phyloP scores from a whole-genome alignment of 345 rosid species.

The Conringia planisiliqua region DNA sequence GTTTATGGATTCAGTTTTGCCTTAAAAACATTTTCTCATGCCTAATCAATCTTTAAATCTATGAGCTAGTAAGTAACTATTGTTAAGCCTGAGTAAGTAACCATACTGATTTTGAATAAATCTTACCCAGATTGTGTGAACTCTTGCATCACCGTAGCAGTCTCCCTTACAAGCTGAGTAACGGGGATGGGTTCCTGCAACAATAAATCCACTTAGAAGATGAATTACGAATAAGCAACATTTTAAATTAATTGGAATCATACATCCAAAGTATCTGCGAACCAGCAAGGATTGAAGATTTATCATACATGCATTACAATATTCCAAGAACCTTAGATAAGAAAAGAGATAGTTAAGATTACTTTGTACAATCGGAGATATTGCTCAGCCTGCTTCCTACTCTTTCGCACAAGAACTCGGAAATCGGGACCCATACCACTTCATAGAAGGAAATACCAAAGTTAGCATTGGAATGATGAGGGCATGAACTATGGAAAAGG shows the following conservation, averaged over 20 bases:
- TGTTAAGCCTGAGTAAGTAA: neutral
- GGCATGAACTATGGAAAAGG: neutral
- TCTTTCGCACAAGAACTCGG: slow-evolving; percentile 89
- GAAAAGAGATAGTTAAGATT: neutral
- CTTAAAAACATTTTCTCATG: neutral
- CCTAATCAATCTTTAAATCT: neutral
- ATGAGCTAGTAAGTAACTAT: neutral
- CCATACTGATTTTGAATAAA: neutral
- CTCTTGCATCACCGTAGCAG: slow-evolving; percentile 98
- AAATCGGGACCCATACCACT: slow-evolving; percentile 99
- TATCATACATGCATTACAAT: neutral
- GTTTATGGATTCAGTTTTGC: neutral
- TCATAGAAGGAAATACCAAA: slow-evolving; percentile 20
- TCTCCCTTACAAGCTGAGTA: slow-evolving; percentile 93
- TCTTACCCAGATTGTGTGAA: slow-evolving; percentile 94
- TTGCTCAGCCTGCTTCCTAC: slow-evolving; percentile 94
- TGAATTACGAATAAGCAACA: neutral
- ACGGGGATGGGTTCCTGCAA: slow-evolving; percentile 92
- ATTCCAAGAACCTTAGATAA: neutral
- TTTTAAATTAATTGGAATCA: neutral
- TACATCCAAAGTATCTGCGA: neutral
- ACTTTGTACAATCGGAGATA: slow-evolving; percentile 75
- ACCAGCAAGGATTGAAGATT: neutral
- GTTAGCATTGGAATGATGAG: neutral
- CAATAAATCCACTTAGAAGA: neutral